A percentile compares a stretch with the other conserved stretches of the same genome.
phyloP scores from a whole-genome alignment of 2,329 filamentous ascomycete species.

The Remersonia thermophila region DNA sequence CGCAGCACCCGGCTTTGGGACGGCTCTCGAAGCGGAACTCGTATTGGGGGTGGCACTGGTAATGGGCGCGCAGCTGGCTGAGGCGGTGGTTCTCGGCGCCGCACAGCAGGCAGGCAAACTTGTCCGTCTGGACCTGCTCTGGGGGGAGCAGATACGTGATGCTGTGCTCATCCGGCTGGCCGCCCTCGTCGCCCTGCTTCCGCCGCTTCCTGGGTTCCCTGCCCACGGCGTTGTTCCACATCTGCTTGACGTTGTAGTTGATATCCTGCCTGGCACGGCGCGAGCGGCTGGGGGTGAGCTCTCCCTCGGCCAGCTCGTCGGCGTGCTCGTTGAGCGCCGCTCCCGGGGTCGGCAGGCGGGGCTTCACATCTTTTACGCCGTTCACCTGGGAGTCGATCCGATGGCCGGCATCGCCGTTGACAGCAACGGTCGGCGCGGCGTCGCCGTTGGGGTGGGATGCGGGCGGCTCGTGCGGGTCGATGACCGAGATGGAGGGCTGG shows the following conservation, averaged over 20 bases:
- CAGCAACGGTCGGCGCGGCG: constrained; percentile 13
- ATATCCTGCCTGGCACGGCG: constrained; percentile 35
- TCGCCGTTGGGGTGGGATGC: constrained; percentile 18
- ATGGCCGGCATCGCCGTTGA: constrained; percentile 10
- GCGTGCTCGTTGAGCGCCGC: constrained; percentile 8
- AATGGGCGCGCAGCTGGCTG: constrained; percentile 35
- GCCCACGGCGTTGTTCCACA: constrained; percentile 46
- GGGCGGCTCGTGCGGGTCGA: constrained; percentile 26
- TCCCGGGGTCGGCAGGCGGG: constrained; percentile 18
- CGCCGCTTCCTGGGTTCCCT: constrained; percentile 35
- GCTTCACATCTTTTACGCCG: constrained; percentile 14
- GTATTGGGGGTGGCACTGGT: constrained; percentile 36
- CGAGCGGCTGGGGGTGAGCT: constrained; percentile 39
- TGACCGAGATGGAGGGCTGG: constrained; percentile 32
- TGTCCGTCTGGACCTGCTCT: constrained; percentile 35
- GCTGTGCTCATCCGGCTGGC: constrained; percentile 25
- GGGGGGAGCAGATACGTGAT: constrained; percentile 34
- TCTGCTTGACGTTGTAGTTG: constrained; percentile 47
- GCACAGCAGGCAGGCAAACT: constrained; percentile 40
- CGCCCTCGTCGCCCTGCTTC: constrained; percentile 15
- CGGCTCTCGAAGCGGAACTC: constrained; percentile 29
- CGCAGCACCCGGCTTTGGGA: constrained; percentile 26
- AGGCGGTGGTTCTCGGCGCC: constrained; percentile 35
- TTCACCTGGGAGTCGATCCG: constrained; percentile 5
- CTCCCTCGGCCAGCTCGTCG: constrained; percentile 34